Conservation (phyloP, 2,329 filamentous ascomycete genomes). For the Xylaria sp. region DNA sequence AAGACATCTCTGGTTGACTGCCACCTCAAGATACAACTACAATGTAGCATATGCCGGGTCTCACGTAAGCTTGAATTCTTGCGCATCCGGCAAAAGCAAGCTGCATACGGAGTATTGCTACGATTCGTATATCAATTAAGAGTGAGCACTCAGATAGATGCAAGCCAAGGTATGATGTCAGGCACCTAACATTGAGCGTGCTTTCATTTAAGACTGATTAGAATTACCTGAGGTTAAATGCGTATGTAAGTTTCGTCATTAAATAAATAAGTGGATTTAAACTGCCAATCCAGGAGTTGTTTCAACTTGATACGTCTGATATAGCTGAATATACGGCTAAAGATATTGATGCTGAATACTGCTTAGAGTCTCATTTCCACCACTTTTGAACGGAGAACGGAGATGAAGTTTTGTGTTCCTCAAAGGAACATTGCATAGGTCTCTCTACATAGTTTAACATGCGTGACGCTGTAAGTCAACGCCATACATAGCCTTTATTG, state of each 20-base stretch:
- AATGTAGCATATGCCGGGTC: neutral
- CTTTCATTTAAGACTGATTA: neutral
- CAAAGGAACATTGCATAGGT: slow-evolving; percentile 16
- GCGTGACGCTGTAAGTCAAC: neutral
- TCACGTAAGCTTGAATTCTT: neutral
- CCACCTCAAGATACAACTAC: neutral
- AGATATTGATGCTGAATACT: neutral
- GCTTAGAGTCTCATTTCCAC: slow-evolving; percentile 16
- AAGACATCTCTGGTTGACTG: neutral
- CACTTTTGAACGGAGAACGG: slow-evolving; percentile 3
- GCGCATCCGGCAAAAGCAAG: slow-evolving; percentile 2
- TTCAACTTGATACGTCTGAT: neutral
- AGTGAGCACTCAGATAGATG: neutral
- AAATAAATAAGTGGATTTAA: neutral
- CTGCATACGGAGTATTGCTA: neutral
- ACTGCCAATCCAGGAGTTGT: neutral
- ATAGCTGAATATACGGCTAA: neutral
- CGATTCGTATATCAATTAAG: neutral
- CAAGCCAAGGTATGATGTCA: neutral
- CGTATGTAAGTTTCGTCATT: neutral
- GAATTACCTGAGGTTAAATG: neutral
- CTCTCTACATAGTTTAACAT: neutral
- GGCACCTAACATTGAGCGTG: neutral
- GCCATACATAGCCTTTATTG: neutral
- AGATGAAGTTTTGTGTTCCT: slow-evolving; percentile 14